Evolutionary conservation across 2,329 filamentous ascomycete genomes (phyloP), one percentile per base, ranked within the genome.

Genomic region (Pseudogymnoascus sp.): DNA sequence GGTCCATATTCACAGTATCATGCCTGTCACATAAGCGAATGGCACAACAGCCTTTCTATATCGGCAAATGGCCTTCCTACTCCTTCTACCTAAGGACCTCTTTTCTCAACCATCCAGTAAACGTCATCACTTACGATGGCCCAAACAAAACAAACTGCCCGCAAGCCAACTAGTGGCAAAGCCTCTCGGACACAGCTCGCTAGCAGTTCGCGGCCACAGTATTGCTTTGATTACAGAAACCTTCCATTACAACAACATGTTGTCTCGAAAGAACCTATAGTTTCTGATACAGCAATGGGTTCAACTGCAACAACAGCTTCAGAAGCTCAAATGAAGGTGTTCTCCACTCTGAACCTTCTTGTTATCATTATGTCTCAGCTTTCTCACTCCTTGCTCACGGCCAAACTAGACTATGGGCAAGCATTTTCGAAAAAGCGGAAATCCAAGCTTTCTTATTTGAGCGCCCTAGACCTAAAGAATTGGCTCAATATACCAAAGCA

Each of bases 321-420:
- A 39, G 18, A 27, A 8, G 60, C 60, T 62, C 60, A 62, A 62
- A 62, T 25, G 13, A 18, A 52, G 21, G 60, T 62, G 33, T 39
- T 62, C 13, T 62, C 48, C 15, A 59, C 60, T 62, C 33, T 33
- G 42, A 48, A 62, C 18, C 9, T 62, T 18, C 48, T 62, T 58
- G 29, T 59, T 27, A 59, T 59, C 52, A 62, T 62, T 58, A 45
- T 59, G 6, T 62, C 60, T 59, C 60, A 62, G 45, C 60, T 62
- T 59, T 45, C 60, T 35, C 60, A 62, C 60, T 62, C 60, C 33
- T 21, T 62, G 25, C 60, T 62, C 42, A 59, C 29, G 15, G 60
- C 60, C 35, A 62, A 62, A 59, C 60, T 21, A 9, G n/a, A n/a
- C n/a, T 42, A 27, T 61, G 48, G 48, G 60, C 60, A 21, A 59